Percentiles rank a stretch among this genome's conserved stretches.
Evolutionary conservation across 495 filamentous ascomycete genomes (phyloP).

Genomic region (Acidiella bohemica): DNA sequence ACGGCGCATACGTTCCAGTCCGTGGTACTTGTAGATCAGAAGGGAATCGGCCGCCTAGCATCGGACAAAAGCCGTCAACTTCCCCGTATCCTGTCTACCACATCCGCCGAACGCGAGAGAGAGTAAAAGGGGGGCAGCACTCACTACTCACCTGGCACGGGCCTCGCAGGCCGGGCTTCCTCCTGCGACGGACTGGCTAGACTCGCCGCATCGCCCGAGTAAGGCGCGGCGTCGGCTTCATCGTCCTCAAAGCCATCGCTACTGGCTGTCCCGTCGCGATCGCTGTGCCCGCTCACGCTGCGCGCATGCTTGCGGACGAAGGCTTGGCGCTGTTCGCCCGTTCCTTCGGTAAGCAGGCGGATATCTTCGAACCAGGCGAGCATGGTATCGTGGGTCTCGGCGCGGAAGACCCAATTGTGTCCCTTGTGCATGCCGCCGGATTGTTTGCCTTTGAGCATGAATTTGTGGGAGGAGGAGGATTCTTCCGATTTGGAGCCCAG

Average conservation of each 20-base stretch:
- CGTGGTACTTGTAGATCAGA: slow-evolving; percentile 71
- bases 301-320: slow-evolving; percentile 70
- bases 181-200: slow-evolving; percentile 15
- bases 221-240: slow-evolving; percentile 53
- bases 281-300: slow-evolving; percentile 55
- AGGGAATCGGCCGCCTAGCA: slow-evolving; percentile 56
- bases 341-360: slow-evolving; percentile 69
- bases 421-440: slow-evolving; percentile 86
- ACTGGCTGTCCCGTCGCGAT: slow-evolving; percentile 49
- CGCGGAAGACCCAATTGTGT: slow-evolving; percentile 95
- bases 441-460: slow-evolving; percentile 90
- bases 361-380: slow-evolving; percentile 94
- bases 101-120: background rate
- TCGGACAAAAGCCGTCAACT: background rate
- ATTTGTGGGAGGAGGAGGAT: slow-evolving; percentile 87
- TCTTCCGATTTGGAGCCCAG: slow-evolving; percentile 81
- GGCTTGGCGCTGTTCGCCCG: slow-evolving; percentile 75
- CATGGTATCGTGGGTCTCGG: slow-evolving; percentile 92
- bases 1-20: slow-evolving; percentile 19
- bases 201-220: slow-evolving; percentile 29
- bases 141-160: slow-evolving; percentile 57
- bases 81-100: no score
- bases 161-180: slow-evolving; percentile 38
- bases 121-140: slow-evolving; percentile 11
- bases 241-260: slow-evolving; percentile 79